Conservation (phyloP, 495 filamentous ascomycete genomes). For the Halenospora varia region DNA sequence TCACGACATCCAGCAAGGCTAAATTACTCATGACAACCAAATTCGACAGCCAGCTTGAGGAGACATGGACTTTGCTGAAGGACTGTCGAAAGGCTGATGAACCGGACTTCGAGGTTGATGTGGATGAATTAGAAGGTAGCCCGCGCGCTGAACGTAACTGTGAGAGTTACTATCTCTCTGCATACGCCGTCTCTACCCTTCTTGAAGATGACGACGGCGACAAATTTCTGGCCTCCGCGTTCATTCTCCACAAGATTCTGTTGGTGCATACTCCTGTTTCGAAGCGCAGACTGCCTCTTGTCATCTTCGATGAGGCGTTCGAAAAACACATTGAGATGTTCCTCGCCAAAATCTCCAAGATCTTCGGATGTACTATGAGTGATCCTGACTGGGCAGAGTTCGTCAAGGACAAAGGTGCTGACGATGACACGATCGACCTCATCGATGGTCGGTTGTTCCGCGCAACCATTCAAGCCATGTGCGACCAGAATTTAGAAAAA, state of each 20-base stretch:
- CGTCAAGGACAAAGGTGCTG: constrained; percentile 8
- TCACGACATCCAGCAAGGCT: constrained; percentile 1
- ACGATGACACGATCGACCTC: constrained; percentile 54
- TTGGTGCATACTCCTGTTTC: constrained; percentile 25
- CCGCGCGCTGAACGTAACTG: constrained; percentile 3
- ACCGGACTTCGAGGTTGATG: neutral
- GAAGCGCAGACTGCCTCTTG: constrained; percentile 21
- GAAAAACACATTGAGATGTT: constrained; percentile 18
- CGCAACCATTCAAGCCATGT: constrained; percentile 26
- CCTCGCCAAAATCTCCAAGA: constrained; percentile 9
- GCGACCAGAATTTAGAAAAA: constrained; percentile 21
- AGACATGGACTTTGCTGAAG: constrained; percentile 5
- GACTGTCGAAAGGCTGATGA: neutral
- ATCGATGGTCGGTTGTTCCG: constrained; percentile 62
- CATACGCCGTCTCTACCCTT: constrained; percentile 13
- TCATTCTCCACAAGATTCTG: constrained; percentile 30
- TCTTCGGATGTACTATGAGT: constrained; percentile 6
- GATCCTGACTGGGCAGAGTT: constrained; percentile 8
- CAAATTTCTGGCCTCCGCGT: constrained; percentile 22
- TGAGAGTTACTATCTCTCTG: constrained; percentile 12
- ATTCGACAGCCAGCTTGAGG: constrained; percentile 11
- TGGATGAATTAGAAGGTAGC: constrained; percentile 6
- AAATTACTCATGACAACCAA: constrained; percentile 9
- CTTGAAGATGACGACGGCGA: constrained; percentile 16
- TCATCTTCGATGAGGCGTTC: constrained; percentile 21